Conservation (phyloP, 768 basidiomycete species). For the Cystofilobasidium macerans region DNA sequence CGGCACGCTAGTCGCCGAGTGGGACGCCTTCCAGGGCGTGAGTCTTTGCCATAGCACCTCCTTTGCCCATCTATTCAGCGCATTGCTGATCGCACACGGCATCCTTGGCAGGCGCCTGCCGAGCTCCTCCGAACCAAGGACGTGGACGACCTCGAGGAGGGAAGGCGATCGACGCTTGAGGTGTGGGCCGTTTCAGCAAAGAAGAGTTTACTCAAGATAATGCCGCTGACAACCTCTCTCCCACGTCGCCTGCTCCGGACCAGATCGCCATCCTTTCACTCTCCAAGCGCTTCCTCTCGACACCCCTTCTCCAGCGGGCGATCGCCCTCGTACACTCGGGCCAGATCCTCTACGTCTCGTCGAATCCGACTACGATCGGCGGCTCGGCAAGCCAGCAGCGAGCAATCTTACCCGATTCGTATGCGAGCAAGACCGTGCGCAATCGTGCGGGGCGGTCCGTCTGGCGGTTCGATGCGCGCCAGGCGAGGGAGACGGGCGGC, state of each 20-base stretch:
- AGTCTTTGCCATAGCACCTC: not conserved
- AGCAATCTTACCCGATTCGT: constrained; percentile 79
- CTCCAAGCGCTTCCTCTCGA: constrained; percentile 71
- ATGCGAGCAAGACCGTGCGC: constrained; percentile 42
- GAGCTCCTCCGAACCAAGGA: constrained; percentile 52
- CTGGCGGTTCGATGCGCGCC: constrained; percentile 35
- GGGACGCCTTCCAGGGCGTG: constrained; percentile 67
- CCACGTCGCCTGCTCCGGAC: not conserved
- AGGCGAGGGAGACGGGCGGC: constrained; percentile 29
- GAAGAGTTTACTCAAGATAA: no score
- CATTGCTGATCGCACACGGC: not conserved
- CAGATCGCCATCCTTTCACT: constrained; percentile 82
- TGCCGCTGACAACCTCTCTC: not conserved
- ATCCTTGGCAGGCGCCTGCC: not conserved
- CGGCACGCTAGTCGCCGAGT: constrained; percentile 66
- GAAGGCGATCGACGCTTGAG: constrained; percentile 69
- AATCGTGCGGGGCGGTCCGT: constrained; percentile 25
- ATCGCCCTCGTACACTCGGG: constrained; percentile 76
- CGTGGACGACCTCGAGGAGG: constrained; percentile 50
- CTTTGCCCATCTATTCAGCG: not conserved
- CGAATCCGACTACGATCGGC: constrained; percentile 33
- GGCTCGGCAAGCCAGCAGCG: no score
- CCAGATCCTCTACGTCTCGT: constrained; percentile 40
- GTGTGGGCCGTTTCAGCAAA: no score
- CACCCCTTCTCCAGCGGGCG: constrained; percentile 72